Evolutionary conservation across 345 rosid species (phyloP).

Genomic region (Geranium rotundifolium): DNA sequence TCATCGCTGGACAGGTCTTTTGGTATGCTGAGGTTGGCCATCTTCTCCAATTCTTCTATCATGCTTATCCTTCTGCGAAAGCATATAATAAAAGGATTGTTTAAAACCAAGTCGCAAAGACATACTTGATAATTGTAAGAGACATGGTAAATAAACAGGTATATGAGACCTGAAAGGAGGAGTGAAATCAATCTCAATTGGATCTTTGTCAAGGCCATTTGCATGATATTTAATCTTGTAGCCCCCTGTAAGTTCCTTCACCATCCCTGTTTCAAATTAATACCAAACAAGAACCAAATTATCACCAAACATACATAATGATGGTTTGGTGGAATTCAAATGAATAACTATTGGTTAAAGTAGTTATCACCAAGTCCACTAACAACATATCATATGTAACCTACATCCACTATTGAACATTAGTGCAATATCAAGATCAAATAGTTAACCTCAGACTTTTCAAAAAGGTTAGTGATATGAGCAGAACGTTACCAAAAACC

Average conservation of each 20-base stretch:
- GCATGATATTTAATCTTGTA: constrained; percentile 84
- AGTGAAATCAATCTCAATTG: constrained; percentile 89
- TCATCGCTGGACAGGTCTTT: constrained; percentile 75
- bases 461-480: too few species aligned
- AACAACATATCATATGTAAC: too few species aligned
- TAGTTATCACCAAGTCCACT: too few species aligned
- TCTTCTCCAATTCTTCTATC: constrained; percentile 79
- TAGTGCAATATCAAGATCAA: too few species aligned
- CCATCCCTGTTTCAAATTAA: constrained; percentile 49
- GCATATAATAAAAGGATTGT: constrained; percentile 1
- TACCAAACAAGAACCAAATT: not conserved
- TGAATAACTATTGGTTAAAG: too few species aligned
- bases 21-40: constrained; percentile 80
- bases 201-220: constrained; percentile 72
- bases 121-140: not conserved
- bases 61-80: constrained; percentile 69
- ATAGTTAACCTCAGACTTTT: too few species aligned
- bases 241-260: constrained; percentile 78
- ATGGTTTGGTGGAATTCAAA: not conserved
- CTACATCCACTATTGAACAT: too few species aligned
- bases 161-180: constrained; percentile 76
- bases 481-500: too few species aligned
- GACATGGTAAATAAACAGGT: not conserved
- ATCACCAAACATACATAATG: not conserved
- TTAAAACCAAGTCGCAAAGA: not conserved